These are phyloP conservation scores for Penicillium taxi DNA, from an alignment of 495 filamentous ascomycete genomes.

Conservation along the genomic window DNA sequence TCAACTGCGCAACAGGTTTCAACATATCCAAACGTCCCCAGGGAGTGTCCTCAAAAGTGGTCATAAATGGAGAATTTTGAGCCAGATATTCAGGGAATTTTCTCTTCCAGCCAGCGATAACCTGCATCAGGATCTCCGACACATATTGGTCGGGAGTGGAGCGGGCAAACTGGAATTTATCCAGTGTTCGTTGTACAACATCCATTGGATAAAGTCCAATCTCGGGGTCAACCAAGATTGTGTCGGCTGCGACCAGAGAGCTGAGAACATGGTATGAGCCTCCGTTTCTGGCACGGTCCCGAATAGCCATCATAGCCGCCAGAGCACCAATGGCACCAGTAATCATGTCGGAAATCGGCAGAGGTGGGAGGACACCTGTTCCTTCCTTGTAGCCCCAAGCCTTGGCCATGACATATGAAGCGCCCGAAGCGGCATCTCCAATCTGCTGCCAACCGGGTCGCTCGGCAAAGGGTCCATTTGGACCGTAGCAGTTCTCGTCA, in stretches of 20 bases:
- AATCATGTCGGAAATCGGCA: slow-evolving; percentile 65
- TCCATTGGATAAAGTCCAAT: slow-evolving; percentile 5
- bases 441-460: slow-evolving; percentile 43
- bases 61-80: slow-evolving; percentile 20
- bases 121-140: slow-evolving; percentile 20
- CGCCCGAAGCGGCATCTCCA: slow-evolving; percentile 29
- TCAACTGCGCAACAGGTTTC: slow-evolving; percentile 19
- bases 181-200: not conserved
- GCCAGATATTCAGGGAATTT: slow-evolving; percentile 17
- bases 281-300: slow-evolving; percentile 17
- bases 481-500: slow-evolving; percentile 57
- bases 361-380: slow-evolving; percentile 55
- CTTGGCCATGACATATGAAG: slow-evolving; percentile 16
- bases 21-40: slow-evolving; percentile 18
- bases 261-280: slow-evolving; percentile 21
- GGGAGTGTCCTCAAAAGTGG: slow-evolving; percentile 13
- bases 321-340: slow-evolving; percentile 51
- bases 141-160: slow-evolving; percentile 18
- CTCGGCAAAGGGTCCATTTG: slow-evolving; percentile 24
- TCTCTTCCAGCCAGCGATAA: slow-evolving; percentile 25
- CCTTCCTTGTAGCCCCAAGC: slow-evolving; percentile 55
- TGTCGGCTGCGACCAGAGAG: slow-evolving; percentile 9
- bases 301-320: slow-evolving; percentile 42
- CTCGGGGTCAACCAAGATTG: slow-evolving; percentile 2
- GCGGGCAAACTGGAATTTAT: not conserved